Evolutionary conservation across 2,329 filamentous ascomycete genomes (phyloP).

Genomic region (Pseudogymnoascus sp.): DNA sequence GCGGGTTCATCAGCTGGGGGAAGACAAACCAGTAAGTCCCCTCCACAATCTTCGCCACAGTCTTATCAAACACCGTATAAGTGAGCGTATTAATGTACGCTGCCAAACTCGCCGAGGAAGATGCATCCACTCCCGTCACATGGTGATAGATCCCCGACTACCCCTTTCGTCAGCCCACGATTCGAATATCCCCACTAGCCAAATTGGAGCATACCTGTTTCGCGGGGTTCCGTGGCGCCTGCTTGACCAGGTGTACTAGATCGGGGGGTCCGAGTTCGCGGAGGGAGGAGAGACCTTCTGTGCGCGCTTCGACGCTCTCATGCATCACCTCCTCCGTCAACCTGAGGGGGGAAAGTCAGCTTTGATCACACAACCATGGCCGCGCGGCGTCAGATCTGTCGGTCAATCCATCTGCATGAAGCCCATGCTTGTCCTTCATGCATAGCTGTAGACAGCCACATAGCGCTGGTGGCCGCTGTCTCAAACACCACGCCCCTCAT

Average conservation of each 20-base stretch:
- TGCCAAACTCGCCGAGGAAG: conserved; percentile 90
- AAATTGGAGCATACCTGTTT: conserved; percentile 41
- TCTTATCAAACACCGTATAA: conserved; percentile 75
- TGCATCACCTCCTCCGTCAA: conserved; percentile 90
- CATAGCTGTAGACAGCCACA: not conserved
- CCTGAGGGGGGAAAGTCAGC: conserved; percentile 40
- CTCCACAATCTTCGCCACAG: conserved; percentile 75
- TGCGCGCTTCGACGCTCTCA: conserved; percentile 85
- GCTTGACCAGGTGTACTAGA: conserved; percentile 87
- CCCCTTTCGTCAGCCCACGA: not conserved
- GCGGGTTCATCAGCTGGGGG: not conserved
- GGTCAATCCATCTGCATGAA: not conserved
- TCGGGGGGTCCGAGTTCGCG: conserved; percentile 94
- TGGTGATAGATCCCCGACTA: conserved; percentile 94
- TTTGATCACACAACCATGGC: not conserved
- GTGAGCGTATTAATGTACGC: conserved; percentile 98
- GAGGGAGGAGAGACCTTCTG: conserved; percentile 75
- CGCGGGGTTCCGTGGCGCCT: conserved; percentile 47
- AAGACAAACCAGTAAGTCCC: conserved; percentile 77
- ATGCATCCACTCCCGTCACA: conserved; percentile 94
- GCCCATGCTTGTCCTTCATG: not conserved
- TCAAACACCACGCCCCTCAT: not conserved
- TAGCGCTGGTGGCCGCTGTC: not conserved
- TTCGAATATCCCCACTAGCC: not conserved
- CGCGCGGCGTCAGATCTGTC: not conserved